phyloP scores from a whole-genome alignment of 352 stramenopile species.

The Hyaloperonospora brassicae region DNA sequence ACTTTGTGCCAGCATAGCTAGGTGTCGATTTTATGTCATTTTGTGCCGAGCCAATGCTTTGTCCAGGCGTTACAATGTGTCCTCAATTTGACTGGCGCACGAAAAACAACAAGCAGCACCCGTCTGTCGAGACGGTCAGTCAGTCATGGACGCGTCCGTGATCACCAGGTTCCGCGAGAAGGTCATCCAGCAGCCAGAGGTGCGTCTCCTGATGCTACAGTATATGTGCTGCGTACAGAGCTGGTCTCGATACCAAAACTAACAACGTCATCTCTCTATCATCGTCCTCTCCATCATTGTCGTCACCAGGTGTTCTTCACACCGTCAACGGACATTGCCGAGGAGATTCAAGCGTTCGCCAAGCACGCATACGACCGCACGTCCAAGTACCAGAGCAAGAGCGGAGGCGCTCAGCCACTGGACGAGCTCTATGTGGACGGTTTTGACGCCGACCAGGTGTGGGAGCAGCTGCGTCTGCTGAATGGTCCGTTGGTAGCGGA shows the following conservation, averaged over 20 bases:
- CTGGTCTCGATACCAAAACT: too few relatives aligned
- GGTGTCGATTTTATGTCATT: not conserved
- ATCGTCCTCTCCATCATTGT: conserved; percentile 1
- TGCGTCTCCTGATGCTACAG: conserved; percentile 13
- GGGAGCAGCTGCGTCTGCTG: conserved; percentile 78
- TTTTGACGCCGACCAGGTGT: conserved; percentile 81
- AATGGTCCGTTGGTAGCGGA: conserved; percentile 66
- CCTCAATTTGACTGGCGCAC: conserved; percentile 26
- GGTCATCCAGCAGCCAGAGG: conserved; percentile 64
- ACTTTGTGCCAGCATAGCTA: not conserved
- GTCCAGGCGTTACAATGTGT: conserved; percentile 1
- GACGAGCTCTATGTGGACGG: conserved; percentile 75
- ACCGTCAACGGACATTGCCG: conserved; percentile 51
- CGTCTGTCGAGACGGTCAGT: conserved; percentile 8
- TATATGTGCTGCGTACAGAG: not conserved
- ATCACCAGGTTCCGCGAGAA: conserved; percentile 57
- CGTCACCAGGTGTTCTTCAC: conserved; percentile 62
- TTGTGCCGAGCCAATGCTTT: not conserved
- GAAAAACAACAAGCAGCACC: conserved; percentile 18
- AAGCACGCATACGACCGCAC: conserved; percentile 79
- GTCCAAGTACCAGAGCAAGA: conserved; percentile 48
- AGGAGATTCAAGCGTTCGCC: conserved; percentile 60
- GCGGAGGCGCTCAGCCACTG: conserved; percentile 34
- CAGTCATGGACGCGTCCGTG: conserved; percentile 49
- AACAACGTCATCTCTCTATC: too few relatives aligned